Evolutionary conservation across 768 basidiomycete species (phyloP), one percentile per base, ranked within the genome.

Genomic region (Cantharellus cinnabarinus): DNA sequence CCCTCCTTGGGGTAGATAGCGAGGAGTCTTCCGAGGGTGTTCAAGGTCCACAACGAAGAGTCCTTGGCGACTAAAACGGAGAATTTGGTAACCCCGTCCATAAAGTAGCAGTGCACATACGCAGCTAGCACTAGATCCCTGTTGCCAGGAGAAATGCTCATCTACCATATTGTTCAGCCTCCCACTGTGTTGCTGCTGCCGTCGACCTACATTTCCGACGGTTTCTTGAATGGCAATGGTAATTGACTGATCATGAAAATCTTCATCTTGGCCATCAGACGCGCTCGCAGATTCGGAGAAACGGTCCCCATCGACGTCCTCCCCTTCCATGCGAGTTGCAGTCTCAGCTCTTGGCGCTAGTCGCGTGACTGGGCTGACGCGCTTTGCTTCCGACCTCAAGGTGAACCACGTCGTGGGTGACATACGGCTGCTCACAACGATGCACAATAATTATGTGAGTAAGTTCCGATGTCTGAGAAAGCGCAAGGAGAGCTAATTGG

Each of bases 41-140:
- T 90, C 83, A 14, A 99, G 76, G 73, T 98, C 95, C 61, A 99
- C 87, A 60, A 98, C 90, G 68, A 87, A 98, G 14, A 99, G 75
- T 0, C 94, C 94, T 59, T 89, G 82, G 3, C 93, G 83, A 4
- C 70, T 69, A 55, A 42, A 42, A 58, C 54, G 56, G 41, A 50
- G 55, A 42, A 4, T 29, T 3, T 2, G 2, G 3, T 20, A 29
- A 4, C 44, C 44, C 44, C 10, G 44, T 48, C 10, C 10, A 48
- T 57, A 48, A 34, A 34, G 34, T 1, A 7, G 52, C n/a, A 0
- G 37, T 37, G 53, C 51, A 70, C 82, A 64, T 71, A 89, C 84
- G 88, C 83, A 56, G 89, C 93, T 51, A 97, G 78, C 2, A 89
- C 89, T 35, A 97, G 77, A 67, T 97, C 93, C 29, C 93, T 77